Percentiles rank a stretch among this genome's conserved stretches.
phyloP scores from a whole-genome alignment of 202 grass and related monocot genomes.

The Setaria italica region DNA sequence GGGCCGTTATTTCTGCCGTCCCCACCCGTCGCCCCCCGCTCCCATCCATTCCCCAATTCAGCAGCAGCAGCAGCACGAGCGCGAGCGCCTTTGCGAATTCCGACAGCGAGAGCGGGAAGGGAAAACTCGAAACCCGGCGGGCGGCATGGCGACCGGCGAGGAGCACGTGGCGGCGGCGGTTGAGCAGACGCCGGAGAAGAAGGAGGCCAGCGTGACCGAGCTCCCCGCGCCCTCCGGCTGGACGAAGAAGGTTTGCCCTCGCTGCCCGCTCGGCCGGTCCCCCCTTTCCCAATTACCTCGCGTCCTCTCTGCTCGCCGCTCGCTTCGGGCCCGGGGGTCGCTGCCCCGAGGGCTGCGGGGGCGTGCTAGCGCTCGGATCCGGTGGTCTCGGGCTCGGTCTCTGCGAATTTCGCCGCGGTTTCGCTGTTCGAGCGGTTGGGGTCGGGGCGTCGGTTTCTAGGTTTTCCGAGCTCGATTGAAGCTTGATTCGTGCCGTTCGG shows the following conservation, averaged over 20 bases:
- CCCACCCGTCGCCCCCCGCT: background rate
- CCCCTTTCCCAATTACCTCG: background rate
- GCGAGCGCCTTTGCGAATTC: slow-evolving; percentile 26
- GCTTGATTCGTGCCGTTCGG: background rate
- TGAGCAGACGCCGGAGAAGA: slow-evolving; percentile 44
- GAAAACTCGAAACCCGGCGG: slow-evolving; percentile 56
- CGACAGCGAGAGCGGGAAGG: slow-evolving; percentile 60
- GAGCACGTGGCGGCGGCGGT: slow-evolving; percentile 31
- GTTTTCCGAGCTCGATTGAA: slow-evolving; percentile 43
- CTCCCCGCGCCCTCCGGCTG: slow-evolving; percentile 61
- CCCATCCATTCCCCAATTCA: slow-evolving; percentile 47
- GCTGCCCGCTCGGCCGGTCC: background rate
- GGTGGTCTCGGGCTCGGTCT: slow-evolving; percentile 4
- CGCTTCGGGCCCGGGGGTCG: background rate
- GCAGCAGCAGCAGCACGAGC: background rate
- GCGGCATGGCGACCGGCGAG: slow-evolving; percentile 55
- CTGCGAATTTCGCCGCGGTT: background rate
- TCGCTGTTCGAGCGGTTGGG: no score
- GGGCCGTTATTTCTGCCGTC: slow-evolving; percentile 48
- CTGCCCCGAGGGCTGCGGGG: background rate
- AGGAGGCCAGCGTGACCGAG: slow-evolving; percentile 36
- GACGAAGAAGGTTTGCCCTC: slow-evolving; percentile 64
- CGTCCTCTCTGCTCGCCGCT: background rate
- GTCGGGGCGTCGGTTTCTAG: slow-evolving; percentile 27
- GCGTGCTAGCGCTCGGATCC: background rate